These are phyloP conservation scores for Saccharomycopsis synnaedendra DNA, from an alignment of 805 yeast species.

Conservation along the genomic window DNA sequence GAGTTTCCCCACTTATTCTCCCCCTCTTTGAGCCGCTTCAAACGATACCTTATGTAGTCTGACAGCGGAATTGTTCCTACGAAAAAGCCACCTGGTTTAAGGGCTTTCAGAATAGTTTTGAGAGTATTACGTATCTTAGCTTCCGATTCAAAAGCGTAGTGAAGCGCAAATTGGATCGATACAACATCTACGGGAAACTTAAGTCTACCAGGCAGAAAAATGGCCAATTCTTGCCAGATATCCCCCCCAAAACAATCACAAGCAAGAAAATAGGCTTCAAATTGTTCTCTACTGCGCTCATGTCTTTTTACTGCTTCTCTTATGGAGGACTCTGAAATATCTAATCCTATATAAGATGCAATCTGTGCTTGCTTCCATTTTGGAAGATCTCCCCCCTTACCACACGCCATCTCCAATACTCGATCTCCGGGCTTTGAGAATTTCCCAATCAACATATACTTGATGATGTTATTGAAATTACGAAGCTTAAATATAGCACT, in stretches of 20 bases:
- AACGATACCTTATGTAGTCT: slow-evolving; percentile 64
- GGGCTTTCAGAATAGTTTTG: slow-evolving; percentile 62
- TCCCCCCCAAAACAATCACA: slow-evolving; percentile 82
- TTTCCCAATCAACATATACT: slow-evolving; percentile 71
- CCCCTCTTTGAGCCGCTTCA: slow-evolving; percentile 39
- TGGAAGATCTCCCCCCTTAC: slow-evolving; percentile 94
- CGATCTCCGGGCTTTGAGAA: slow-evolving; percentile 42
- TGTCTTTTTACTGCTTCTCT: slow-evolving; percentile 76
- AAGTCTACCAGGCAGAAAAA: slow-evolving; percentile 45
- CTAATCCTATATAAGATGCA: slow-evolving; percentile 78
- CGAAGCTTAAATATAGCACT: slow-evolving; percentile 83
- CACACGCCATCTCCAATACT: slow-evolving; percentile 86
- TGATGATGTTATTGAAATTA: slow-evolving; percentile 85
- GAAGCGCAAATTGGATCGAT: slow-evolving; percentile 85
- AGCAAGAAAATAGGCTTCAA: slow-evolving; percentile 75
- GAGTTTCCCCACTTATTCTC: slow-evolving; percentile 74
- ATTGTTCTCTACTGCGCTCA: slow-evolving; percentile 40
- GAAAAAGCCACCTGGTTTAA: slow-evolving; percentile 76
- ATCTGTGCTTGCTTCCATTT: slow-evolving; percentile 74
- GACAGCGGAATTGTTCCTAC: slow-evolving; percentile 93
- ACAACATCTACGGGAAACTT: slow-evolving; percentile 77
- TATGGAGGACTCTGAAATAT: slow-evolving; percentile 81
- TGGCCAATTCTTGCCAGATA: slow-evolving; percentile 53
- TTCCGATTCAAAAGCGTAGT: slow-evolving; percentile 88
- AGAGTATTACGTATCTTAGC: slow-evolving; percentile 63